A percentile compares a stretch with the other conserved stretches of the same genome.
Evolutionary conservation across 1,139 yeast species (phyloP).

Genomic region (Taphrina confusa): DNA sequence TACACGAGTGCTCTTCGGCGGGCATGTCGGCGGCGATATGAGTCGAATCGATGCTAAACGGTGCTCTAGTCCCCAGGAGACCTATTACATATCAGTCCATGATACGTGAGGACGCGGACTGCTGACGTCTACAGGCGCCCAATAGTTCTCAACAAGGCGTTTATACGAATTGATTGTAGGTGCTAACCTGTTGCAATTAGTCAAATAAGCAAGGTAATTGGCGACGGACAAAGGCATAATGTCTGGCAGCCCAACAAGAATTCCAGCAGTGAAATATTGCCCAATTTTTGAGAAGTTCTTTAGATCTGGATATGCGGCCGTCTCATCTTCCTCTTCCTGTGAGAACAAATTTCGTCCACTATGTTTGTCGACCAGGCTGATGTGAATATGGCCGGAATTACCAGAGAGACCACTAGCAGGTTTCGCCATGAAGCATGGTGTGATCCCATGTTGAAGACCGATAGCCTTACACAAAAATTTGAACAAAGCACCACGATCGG

Average conservation of each 20-base stretch:
- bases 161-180: conserved; percentile 46
- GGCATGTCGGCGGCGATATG: conserved; percentile 45
- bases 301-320: conserved; percentile 45
- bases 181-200: conserved; percentile 41
- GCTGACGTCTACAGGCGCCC: conserved; percentile 48
- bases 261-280: conserved; percentile 47
- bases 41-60: conserved; percentile 48
- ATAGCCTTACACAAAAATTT: conserved; percentile 46
- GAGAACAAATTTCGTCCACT: conserved; percentile 46
- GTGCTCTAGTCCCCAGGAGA: conserved; percentile 49
- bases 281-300: conserved; percentile 45
- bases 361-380: conserved; percentile 44
- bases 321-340: conserved; percentile 42
- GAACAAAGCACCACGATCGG: conserved; percentile 47
- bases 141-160: conserved; percentile 48
- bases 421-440: conserved; percentile 50
- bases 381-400: conserved; percentile 49
- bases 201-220: background rate
- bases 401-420: conserved; percentile 48
- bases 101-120: background rate
- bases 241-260: conserved; percentile 46
- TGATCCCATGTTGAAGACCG: conserved; percentile 44
- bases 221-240: conserved; percentile 45
- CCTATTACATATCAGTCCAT: background rate
- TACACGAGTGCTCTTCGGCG: conserved; percentile 44